Conservation (phyloP, 257 asterid species). For the Perilla frutescens region DNA sequence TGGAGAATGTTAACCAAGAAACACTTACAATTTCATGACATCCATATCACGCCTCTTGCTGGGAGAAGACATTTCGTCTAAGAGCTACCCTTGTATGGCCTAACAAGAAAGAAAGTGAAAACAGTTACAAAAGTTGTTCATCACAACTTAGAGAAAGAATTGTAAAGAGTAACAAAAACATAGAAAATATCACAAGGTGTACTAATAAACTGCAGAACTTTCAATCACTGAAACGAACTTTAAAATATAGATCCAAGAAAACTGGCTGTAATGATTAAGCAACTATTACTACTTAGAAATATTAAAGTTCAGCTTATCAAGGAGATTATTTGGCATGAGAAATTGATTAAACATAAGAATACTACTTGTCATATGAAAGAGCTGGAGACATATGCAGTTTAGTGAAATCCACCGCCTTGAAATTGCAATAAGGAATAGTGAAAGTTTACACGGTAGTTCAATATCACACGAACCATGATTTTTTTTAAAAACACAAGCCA, state of each 20-base stretch:
- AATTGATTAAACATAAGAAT: background rate
- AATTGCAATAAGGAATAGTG: background rate
- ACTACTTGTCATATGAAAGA: background rate
- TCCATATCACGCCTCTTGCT: slow-evolving; percentile 97
- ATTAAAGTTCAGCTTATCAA: background rate
- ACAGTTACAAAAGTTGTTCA: slow-evolving; percentile 1
- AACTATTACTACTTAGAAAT: background rate
- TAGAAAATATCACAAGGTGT: background rate
- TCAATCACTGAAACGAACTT: background rate
- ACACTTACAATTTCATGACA: slow-evolving; percentile 89
- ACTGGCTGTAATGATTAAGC: background rate
- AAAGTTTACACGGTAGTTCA: background rate
- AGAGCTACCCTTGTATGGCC: slow-evolving; percentile 17
- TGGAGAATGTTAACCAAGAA: background rate
- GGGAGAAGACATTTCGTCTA: slow-evolving; percentile 81
- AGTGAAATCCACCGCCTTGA: background rate
- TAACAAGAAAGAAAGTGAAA: slow-evolving; percentile 27
- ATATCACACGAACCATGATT: background rate
- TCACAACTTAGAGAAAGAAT: slow-evolving; percentile 1
- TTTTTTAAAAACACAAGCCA: background rate
- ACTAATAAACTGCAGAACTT: background rate
- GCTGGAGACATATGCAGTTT: background rate
- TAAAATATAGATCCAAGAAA: background rate
- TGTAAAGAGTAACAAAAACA: background rate
- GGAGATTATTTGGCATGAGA: background rate